These are phyloP conservation scores for Termitomyces sp. DNA, from an alignment of 768 basidiomycete genomes.

Conservation along the genomic window DNA sequence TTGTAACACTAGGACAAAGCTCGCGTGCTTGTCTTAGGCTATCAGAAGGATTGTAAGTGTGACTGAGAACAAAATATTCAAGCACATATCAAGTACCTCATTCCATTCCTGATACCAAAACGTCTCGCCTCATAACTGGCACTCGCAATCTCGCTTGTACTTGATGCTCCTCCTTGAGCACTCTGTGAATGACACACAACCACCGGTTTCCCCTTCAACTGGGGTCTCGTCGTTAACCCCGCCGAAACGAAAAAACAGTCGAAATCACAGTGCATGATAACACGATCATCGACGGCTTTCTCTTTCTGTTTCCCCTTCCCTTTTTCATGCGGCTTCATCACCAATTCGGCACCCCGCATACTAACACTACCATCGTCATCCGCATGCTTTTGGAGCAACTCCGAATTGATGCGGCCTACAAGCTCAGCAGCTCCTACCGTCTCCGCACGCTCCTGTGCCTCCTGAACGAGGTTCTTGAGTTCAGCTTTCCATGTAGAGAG, in stretches of 20 bases:
- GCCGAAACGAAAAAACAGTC: slow-evolving; percentile 97
- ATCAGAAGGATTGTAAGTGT: neutral
- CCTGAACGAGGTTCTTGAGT: slow-evolving; percentile 68
- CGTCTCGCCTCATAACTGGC: slow-evolving; percentile 89
- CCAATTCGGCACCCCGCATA: slow-evolving; percentile 47
- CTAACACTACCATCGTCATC: slow-evolving; percentile 36
- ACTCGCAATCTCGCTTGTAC: slow-evolving; percentile 93
- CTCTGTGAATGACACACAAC: slow-evolving; percentile 96
- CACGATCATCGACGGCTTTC: slow-evolving; percentile 48
- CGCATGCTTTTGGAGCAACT: slow-evolving; percentile 10
- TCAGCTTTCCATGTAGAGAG: slow-evolving; percentile 92
- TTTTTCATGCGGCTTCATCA: slow-evolving; percentile 41
- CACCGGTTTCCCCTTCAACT: slow-evolving; percentile 81
- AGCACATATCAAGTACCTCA: slow-evolving; percentile 58
- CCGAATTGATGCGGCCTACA: slow-evolving; percentile 26
- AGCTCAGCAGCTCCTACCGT: slow-evolving; percentile 15
- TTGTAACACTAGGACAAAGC: slow-evolving; percentile 65
- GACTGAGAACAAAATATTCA: neutral
- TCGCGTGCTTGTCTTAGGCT: slow-evolving; percentile 69
- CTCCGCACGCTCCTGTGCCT: slow-evolving; percentile 73
- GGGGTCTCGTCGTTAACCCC: slow-evolving; percentile 73
- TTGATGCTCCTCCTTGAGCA: slow-evolving; percentile 59
- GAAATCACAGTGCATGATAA: slow-evolving; percentile 93
- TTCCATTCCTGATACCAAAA: slow-evolving; percentile 88
- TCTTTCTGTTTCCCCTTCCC: slow-evolving; percentile 54